These are phyloP conservation scores for Phytophthora kernoviae DNA, from an alignment of 352 stramenopile genomes.

Conservation along the genomic window DNA sequence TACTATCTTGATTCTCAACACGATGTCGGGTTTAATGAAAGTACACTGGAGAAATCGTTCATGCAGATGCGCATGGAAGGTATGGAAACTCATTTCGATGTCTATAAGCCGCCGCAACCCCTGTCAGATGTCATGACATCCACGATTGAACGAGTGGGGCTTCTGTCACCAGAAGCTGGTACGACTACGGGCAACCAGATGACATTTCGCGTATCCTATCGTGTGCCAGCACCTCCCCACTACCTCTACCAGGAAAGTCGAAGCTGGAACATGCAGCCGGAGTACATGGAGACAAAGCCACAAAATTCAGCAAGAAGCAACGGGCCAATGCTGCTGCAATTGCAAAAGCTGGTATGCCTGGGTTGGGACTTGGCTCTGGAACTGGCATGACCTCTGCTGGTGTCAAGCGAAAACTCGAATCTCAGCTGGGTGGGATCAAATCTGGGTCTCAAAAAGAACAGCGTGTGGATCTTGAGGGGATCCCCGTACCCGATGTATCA, in stretches of 20 bases:
- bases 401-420: constrained; percentile 78
- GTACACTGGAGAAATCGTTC: constrained; percentile 47
- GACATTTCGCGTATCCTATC: constrained; percentile 72
- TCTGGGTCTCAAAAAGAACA: constrained; percentile 57
- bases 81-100: constrained; percentile 58
- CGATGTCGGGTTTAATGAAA: constrained; percentile 19
- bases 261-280: constrained; percentile 32
- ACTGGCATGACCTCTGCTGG: constrained; percentile 15
- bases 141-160: background rate
- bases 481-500: constrained; percentile 68
- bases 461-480: constrained; percentile 77
- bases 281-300: constrained; percentile 38
- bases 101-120: constrained; percentile 55
- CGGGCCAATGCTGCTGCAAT: constrained; percentile 26
- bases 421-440: constrained; percentile 37
- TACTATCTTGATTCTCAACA: constrained; percentile 22
- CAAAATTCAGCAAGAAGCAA: constrained; percentile 70
- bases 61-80: constrained; percentile 57
- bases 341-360: constrained; percentile 12
- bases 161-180: constrained; percentile 35
- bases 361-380: constrained; percentile 12
- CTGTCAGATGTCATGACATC: constrained; percentile 4
- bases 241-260: constrained; percentile 31
- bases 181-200: constrained; percentile 39
- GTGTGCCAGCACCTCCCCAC: constrained; percentile 53